A percentile compares a stretch with the other conserved stretches of the same genome.
Evolutionary conservation across 2,329 filamentous ascomycete species (phyloP).

Genomic region (Alternaria gaisen): DNA sequence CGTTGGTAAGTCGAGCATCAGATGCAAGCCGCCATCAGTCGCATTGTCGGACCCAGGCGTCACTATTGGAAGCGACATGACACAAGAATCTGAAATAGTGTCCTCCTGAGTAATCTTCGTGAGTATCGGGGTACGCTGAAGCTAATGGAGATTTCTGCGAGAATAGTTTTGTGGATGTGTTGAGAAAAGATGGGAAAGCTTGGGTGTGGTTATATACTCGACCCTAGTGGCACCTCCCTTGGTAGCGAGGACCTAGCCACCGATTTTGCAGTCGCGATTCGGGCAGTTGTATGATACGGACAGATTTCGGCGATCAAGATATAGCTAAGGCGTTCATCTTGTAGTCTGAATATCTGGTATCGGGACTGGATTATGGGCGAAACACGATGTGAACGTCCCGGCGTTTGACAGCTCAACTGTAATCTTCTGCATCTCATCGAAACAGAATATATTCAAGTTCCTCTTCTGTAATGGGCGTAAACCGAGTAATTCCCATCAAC

Average conservation of each 20-base stretch:
- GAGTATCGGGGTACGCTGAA: rapidly evolving
- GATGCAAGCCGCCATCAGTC: not conserved
- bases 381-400: too few relatives aligned
- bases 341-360: too few relatives aligned
- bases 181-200: not conserved
- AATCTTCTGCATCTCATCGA: too few relatives aligned
- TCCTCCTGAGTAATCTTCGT: not conserved
- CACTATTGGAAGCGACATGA: not conserved
- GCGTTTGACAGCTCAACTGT: too few relatives aligned
- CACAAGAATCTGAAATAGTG: not conserved
- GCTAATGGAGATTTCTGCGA: rapidly evolving
- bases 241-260: not conserved
- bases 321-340: too few relatives aligned
- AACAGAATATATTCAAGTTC: too few relatives aligned
- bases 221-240: not conserved
- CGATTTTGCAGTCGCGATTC: too few relatives aligned
- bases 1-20: not conserved
- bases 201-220: not conserved
- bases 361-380: too few relatives aligned
- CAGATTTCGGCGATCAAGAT: too few relatives aligned
- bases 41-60: not conserved
- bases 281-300: too few relatives aligned
- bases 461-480: too few relatives aligned
- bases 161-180: not conserved
- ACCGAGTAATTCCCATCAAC: too few relatives aligned